These are phyloP conservation scores for Pyrenophora tritici-repentis DNA, from an alignment of 2,329 filamentous ascomycete species.

Conservation along the genomic window DNA sequence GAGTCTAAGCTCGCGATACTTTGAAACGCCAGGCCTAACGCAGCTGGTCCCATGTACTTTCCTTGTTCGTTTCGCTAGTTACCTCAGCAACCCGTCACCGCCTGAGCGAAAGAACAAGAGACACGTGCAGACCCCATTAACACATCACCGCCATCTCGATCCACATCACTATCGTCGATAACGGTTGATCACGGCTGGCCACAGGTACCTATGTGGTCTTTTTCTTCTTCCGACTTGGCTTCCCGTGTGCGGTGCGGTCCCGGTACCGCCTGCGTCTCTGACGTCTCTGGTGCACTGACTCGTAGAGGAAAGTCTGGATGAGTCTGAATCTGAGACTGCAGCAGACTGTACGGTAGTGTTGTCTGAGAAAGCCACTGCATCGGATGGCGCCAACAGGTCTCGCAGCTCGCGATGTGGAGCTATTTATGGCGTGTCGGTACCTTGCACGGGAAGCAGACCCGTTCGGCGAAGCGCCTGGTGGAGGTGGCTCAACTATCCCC, in stretches of 20 bases:
- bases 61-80: slow-evolving; percentile 25
- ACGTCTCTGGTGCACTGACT: background rate
- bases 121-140: slow-evolving; percentile 21
- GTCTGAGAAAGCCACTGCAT: background rate
- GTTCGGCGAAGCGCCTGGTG: slow-evolving; percentile 30
- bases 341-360: too few relatives aligned
- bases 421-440: slow-evolving; percentile 15
- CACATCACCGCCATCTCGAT: slow-evolving; percentile 1
- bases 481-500: slow-evolving; percentile 12
- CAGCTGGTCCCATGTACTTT: slow-evolving; percentile 31
- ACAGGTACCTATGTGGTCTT: background rate
- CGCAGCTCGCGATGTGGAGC: background rate
- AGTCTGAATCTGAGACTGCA: too few relatives aligned
- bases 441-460: slow-evolving; percentile 10
- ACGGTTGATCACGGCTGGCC: background rate
- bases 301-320: too few relatives aligned
- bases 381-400: slow-evolving; percentile 5
- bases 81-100: slow-evolving; percentile 25
- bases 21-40: slow-evolving; percentile 22
- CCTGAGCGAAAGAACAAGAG: slow-evolving; percentile 13
- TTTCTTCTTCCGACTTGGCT: background rate
- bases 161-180: slow-evolving; percentile 3
- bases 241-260: background rate
- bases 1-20: slow-evolving; percentile 35
- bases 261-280: background rate